Evolutionary conservation across 2,329 filamentous ascomycete species (phyloP).

Genomic region (Colletotrichum siamense): DNA sequence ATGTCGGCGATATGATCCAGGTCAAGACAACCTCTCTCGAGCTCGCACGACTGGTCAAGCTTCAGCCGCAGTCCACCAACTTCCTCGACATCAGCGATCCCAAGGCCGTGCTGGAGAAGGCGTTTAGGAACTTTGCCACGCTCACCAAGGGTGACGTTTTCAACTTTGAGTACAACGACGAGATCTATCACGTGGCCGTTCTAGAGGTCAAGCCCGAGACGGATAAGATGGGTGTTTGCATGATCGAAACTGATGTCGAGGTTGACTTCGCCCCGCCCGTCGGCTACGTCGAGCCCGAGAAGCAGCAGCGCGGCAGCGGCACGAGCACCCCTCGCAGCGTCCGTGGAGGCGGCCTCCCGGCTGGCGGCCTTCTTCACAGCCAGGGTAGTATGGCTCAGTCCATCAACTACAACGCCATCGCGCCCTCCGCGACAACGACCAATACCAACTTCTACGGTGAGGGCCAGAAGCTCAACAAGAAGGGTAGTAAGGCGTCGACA

Average conservation of each 20-base stretch:
- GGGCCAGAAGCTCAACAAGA: conserved; percentile 88
- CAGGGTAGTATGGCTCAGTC: conserved; percentile 96
- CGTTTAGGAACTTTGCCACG: conserved; percentile 94
- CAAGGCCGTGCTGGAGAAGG: conserved; percentile 95
- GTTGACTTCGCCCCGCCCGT: conserved; percentile 96
- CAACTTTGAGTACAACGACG: conserved; percentile 96
- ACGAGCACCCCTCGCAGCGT: conserved; percentile 82
- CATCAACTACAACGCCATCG: conserved; percentile 96
- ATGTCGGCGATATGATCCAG: conserved; percentile 93
- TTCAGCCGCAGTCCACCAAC: conserved; percentile 90
- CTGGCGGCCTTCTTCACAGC: conserved; percentile 77
- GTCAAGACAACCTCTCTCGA: conserved; percentile 94
- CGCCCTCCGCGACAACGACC: conserved; percentile 74
- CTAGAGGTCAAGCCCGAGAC: conserved; percentile 89
- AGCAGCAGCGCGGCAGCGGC: conserved; percentile 65
- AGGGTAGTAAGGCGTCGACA: conserved; percentile 75
- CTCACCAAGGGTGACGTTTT: conserved; percentile 94
- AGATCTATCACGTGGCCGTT: conserved; percentile 90
- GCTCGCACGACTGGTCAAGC: conserved; percentile 90
- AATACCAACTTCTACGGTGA: conserved; percentile 80
- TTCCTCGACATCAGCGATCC: conserved; percentile 98
- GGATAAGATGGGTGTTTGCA: conserved; percentile 85
- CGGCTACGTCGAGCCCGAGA: conserved; percentile 89
- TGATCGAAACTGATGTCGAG: conserved; percentile 94
- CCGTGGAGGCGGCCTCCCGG: conserved; percentile 62